Base-by-base conservation (phyloP, 1,284 basidiomycete species). In the Ceratobasidium sp. region DNA sequence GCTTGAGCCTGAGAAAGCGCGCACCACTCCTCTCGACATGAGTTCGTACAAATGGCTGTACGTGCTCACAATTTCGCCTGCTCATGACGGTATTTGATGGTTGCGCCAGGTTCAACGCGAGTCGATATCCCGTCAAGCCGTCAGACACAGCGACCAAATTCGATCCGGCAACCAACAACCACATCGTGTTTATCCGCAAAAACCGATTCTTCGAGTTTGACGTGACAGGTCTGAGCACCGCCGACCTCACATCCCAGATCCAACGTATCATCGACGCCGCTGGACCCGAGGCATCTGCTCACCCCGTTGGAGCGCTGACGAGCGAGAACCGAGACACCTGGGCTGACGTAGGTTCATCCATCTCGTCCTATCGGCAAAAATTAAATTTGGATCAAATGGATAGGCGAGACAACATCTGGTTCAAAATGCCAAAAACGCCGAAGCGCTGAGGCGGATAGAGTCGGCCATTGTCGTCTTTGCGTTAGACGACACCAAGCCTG, bases 1-100 rank as follows among this genome's bases (percentile, higher is more conserved):
- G 72, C 87, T 99, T 21, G 93, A 96, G 79, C 97, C 97, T 1
- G 97, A 99, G 79, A 95, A 91, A 82, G 88, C 92, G 57, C 90
- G 91, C 69, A 88, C 89, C 0, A 85, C 86, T 18, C 94, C 96
- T 1, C 84, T 99, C n/a, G 92, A 92, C 82, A 97, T 97, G 93
- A 86, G 85, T 2, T 95, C 94, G n/a, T 98, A 97, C 87, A 91
- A 94, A 80, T 96, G 94, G 91, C 85, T 96, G 85, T 90, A 76
- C 81, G 88, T 85, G 39, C 5, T 50, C 9, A 30, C 48, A 70
- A 30, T 71, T 36, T 60, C 23, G 53, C 48, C 41, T 26, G 41
- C 70, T 23, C 71, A 14, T 14, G n/a, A n/a, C 30, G 30, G 70
- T n/a, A 65, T 50, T 41, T 55, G 10, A 58, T 36, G 21, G 26